A percentile compares a stretch with the other conserved stretches of the same genome.
phyloP scores from a whole-genome alignment of 495 filamentous ascomycete species.

The Penicillium maclennaniae region DNA sequence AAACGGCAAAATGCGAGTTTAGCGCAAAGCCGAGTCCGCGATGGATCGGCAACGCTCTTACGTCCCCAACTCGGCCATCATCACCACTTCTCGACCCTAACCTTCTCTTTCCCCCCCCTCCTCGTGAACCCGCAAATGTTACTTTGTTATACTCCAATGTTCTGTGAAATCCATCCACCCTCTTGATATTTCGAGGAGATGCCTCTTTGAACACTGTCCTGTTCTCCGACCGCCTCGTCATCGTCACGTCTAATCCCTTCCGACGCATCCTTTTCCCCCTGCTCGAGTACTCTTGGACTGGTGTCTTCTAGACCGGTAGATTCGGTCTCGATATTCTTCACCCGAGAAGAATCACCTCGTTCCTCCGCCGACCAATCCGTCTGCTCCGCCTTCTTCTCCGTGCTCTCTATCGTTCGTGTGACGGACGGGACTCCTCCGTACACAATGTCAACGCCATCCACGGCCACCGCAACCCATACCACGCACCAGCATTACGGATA shows the following conservation, averaged over 20 bases:
- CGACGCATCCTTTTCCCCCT: constrained; percentile 3
- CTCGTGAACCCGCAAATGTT: constrained; percentile 10
- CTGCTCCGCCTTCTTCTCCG: constrained; percentile 63
- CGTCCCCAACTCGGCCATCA: constrained; percentile 11
- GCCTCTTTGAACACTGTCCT: constrained; percentile 11
- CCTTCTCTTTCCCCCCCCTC: constrained; percentile 9
- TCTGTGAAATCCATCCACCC: constrained; percentile 19
- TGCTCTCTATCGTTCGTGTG: constrained; percentile 56
- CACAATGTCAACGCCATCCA: constrained; percentile 83
- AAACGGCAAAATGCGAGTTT: not conserved
- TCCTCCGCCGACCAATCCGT: constrained; percentile 5
- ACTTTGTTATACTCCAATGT: constrained; percentile 12
- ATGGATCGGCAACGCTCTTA: constrained; percentile 10
- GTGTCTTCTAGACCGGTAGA: not conserved
- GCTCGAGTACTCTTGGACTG: not conserved
- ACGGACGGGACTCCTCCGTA: constrained; percentile 29
- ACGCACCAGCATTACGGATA: constrained; percentile 68
- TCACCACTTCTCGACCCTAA: constrained; percentile 17
- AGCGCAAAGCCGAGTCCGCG: not conserved
- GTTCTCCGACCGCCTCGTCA: constrained; percentile 26
- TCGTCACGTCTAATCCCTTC: constrained; percentile 27
- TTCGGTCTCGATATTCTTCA: not conserved
- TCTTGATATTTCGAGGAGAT: constrained; percentile 20
- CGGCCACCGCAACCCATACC: constrained; percentile 70
- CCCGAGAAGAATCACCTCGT: not conserved